Base-by-base conservation (phyloP, 495 filamentous ascomycete species). In the Pyronema domesticum region DNA sequence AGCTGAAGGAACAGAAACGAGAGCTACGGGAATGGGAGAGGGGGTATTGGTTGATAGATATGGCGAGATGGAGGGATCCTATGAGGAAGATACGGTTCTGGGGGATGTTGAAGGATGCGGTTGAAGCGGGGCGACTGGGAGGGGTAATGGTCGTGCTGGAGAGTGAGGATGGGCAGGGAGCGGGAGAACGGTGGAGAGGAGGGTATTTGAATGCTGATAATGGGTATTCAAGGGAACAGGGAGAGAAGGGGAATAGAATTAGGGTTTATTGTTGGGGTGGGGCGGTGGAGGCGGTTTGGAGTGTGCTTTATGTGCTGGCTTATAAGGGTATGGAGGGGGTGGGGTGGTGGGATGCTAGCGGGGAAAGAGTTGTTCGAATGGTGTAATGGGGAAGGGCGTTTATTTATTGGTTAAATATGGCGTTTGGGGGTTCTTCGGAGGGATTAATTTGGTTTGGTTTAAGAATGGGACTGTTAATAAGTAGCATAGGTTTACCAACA, bases 261-360 rank as follows among this genome's bases (percentile, higher is more conserved):
- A 59, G 53, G 15, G 53, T 63, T 11, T 63, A 62, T 47, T 63
- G 60, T 37, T 62, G 54, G 37, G 60, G 60, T 9, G 60, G 60
- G 3, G 59, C 53, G 48, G 56, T n/a, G 3, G 46, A 62, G 42
- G 57, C 59, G 60, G 52, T 63, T 34, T 63, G 60, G 60, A 55
- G 60, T 14, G 60, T 60, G 34, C 46, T 63, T 35, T 59, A 63
- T 40, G 53, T 63, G 18, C 53, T 63, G 55, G 62, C 60, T 17
- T 56, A 57, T 9, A 58, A 55, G 40, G 62, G 53, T 34, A 43
- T 53, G 7, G 39, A 23, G 37, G 49, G 57, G 17, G 40, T 54
- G 18, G 52, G 37, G 48, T 63, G 60, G 60, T 35, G 62, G n/a
- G 60, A 63, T 52, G 60, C 60, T 19, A 37, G 36, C 36, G 56